Conservation (phyloP, 345 rosid genomes). For the Aquilaria yunnanensis region DNA sequence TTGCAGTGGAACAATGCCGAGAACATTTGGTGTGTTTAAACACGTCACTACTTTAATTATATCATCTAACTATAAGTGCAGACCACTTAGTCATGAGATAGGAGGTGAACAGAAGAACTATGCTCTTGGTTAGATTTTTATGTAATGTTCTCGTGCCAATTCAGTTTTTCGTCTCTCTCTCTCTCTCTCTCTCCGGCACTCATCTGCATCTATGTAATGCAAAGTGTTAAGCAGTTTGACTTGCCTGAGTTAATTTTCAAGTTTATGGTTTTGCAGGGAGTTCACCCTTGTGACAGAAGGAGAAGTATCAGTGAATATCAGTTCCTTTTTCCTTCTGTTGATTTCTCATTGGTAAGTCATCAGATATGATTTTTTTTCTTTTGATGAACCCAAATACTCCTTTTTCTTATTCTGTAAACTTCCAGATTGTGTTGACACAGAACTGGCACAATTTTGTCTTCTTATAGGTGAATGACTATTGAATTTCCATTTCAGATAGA, state of each 20-base stretch:
- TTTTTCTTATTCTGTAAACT: constrained; percentile 5
- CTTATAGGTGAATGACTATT: constrained; percentile 19
- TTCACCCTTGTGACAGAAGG: constrained; percentile 86
- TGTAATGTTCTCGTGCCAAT: too few relatives aligned
- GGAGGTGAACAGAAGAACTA: too few relatives aligned
- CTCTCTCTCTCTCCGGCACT: too few relatives aligned
- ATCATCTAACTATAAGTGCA: too few relatives aligned
- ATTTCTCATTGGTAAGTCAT: constrained; percentile 84
- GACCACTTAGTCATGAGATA: too few relatives aligned
- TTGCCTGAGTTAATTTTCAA: too few relatives aligned
- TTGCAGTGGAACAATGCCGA: constrained; percentile 85
- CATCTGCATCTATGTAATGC: too few relatives aligned
- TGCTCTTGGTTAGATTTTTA: too few relatives aligned
- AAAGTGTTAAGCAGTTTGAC: too few relatives aligned
- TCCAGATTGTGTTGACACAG: constrained; percentile 17
- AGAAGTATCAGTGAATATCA: constrained; percentile 68
- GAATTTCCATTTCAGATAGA: constrained; percentile 49
- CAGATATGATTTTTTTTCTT: constrained; percentile 15
- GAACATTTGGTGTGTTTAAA: constrained; percentile 75
- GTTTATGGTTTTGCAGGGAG: constrained; percentile 50
- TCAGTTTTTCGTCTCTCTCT: too few relatives aligned
- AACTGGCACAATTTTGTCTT: constrained; percentile 2
- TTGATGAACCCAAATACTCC: background rate
- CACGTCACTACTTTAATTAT: background rate
- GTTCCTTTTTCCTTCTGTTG: constrained; percentile 88